Evolutionary conservation across 208 protist species (phyloP).

Genomic region (Leishmania turanica): DNA sequence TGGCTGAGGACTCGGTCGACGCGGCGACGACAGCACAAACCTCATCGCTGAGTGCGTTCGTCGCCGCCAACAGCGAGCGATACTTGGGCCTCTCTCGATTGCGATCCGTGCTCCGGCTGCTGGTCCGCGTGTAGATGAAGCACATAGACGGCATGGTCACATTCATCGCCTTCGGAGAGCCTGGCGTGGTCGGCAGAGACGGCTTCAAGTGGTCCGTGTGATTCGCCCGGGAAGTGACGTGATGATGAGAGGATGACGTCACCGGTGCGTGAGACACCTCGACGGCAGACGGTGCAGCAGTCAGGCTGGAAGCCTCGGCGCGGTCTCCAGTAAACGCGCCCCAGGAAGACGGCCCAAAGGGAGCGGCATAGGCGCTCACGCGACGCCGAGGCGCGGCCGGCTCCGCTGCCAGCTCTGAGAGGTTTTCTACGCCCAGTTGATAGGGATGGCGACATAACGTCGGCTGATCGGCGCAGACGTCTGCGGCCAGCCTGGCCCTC

Average conservation of each 20-base stretch:
- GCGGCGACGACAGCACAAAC: background rate
- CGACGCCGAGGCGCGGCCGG: background rate
- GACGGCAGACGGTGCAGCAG: background rate
- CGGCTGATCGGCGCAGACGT: background rate
- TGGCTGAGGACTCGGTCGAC: background rate
- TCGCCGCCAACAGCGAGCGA: background rate
- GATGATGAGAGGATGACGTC: background rate
- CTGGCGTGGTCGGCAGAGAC: background rate
- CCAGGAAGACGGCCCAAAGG: background rate
- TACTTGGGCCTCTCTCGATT: background rate
- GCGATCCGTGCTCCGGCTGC: constrained; percentile 3
- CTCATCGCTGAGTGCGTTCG: background rate
- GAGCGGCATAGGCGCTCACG: background rate
- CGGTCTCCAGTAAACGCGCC: background rate
- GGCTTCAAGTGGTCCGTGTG: background rate
- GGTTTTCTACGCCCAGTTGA: background rate
- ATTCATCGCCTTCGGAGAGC: background rate
- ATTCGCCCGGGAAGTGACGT: background rate
- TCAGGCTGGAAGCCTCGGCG: background rate
- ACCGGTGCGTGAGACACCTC: background rate
- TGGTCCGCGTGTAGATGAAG: constrained; percentile 23
- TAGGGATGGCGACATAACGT: background rate
- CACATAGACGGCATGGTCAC: background rate
- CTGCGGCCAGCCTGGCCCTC: background rate
- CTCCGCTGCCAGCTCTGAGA: background rate